These are phyloP conservation scores for Mortierella sp. DNA, from an alignment of 371 early-diverging fungal species.

Conservation along the genomic window DNA sequence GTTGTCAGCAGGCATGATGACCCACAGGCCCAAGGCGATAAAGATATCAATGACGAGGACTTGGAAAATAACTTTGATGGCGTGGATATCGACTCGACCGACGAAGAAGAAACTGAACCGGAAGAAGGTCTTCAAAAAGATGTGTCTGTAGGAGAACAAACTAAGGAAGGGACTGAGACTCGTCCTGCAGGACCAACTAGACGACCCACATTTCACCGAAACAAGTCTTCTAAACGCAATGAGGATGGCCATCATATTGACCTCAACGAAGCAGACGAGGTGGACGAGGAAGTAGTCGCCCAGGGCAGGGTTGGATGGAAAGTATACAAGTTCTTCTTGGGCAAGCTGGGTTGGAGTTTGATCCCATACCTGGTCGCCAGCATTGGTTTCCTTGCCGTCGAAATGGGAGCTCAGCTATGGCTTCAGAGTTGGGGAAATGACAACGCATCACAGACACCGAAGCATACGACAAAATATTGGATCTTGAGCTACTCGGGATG, in stretches of 20 bases:
- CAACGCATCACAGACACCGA: not conserved
- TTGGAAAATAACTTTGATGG: too few relatives aligned
- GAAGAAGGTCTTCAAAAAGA: not conserved
- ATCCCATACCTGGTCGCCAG: not conserved
- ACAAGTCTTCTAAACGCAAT: slow-evolving; percentile 22
- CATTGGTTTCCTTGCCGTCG: not conserved
- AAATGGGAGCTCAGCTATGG: not conserved
- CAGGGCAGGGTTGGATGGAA: slow-evolving; percentile 30
- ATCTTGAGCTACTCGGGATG: not conserved
- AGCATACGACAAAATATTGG: not conserved
- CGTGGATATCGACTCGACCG: not conserved
- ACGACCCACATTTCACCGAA: slow-evolving; percentile 20
- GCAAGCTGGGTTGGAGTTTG: not conserved
- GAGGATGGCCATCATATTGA: slow-evolving; percentile 14
- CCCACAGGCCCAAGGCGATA: not conserved
- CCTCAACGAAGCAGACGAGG: slow-evolving; percentile 13
- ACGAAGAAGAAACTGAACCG: not conserved
- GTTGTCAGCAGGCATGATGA: not conserved
- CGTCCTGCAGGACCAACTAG: slow-evolving; percentile 76
- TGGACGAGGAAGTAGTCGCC: slow-evolving; percentile 19
- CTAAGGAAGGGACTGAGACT: not conserved
- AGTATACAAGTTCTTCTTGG: slow-evolving; percentile 33
- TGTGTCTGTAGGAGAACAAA: not conserved
- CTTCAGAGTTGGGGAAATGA: slow-evolving; percentile 2
- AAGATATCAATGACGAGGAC: not conserved